Base-by-base conservation (phyloP, 2,329 filamentous ascomycete genomes). In the Annulohypoxylon truncatum region DNA sequence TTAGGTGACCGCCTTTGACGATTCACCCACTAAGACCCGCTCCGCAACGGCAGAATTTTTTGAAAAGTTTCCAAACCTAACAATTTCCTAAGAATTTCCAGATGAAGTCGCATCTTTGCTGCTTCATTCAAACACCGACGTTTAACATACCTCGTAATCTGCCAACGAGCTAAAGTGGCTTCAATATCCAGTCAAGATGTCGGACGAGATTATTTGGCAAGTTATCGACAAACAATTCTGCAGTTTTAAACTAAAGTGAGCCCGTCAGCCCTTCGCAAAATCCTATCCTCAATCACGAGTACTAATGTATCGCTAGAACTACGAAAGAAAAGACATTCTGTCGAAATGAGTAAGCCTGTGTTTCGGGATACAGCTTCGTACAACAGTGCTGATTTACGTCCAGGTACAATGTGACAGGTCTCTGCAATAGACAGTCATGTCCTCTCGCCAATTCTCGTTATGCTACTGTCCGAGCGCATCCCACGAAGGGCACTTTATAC, bases 131-230 rank as follows among this genome's bases (percentile, higher is more conserved):
- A n/a, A 47, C 12, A 24, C 24, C 46, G 10, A 15, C 24, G 31
- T 33, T 46, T 31, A 47, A 35, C 20, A 24, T 26, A 26, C 12
- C 4, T 15, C 26, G 2, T 18, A 9, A 3, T 18, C 10, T 5
- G n/a, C 42, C 26, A 13, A 33, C 24, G 15, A 22, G 20, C 12
- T 40, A 7, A 26, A 46, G 38, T 53, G 2, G 2, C 40, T 44
- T 20, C n/a, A 31, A 42, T 35, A 61, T 24, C 42, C 26, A 10
- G 29, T 22, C 75, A 81, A 64, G 61, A 96, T 96, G 92, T 96
- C 93, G 69, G 95, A 98, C 84, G 95, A 98, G 81, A 96, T 98
- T 71, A 91, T 98, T 70, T 99, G 96, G 96, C 90, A 94, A 79
- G 92, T 97, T 62, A 97, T 97, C 73, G 96, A 97, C 81, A 92